These are phyloP conservation scores for Penicillium paxilli DNA, from an alignment of 495 filamentous ascomycete genomes.

Conservation along the genomic window DNA sequence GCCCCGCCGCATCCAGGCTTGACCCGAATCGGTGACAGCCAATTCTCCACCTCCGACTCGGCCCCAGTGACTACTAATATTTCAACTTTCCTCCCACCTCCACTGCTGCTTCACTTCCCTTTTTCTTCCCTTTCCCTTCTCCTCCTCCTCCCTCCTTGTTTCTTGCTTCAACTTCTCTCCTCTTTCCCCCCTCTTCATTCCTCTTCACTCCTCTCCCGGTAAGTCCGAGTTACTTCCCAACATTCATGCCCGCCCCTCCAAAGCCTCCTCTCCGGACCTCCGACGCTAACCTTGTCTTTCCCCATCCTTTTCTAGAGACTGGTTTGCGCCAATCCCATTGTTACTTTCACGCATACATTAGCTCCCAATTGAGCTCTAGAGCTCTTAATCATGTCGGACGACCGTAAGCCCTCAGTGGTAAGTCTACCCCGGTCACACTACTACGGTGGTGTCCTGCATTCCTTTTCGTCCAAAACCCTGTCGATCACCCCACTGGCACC, in stretches of 20 bases:
- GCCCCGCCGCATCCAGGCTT: conserved; percentile 1
- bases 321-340: conserved; percentile 2
- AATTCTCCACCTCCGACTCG: neutral
- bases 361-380: neutral
- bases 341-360: neutral
- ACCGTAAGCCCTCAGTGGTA: conserved; percentile 68
- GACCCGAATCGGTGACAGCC: conserved; percentile 1
- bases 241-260: too few species aligned
- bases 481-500: neutral
- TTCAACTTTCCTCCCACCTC: neutral
- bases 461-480: neutral
- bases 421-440: conserved; percentile 2
- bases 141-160: neutral
- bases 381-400: conserved; percentile 63
- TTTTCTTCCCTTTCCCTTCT: neutral
- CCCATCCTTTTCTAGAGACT: neutral
- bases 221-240: neutral
- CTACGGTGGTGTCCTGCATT: neutral
- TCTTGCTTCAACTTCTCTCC: neutral
- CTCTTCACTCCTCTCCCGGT: neutral
- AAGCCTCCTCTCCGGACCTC: too few species aligned
- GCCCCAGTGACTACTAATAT: neutral
- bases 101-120: neutral
- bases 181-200: neutral
- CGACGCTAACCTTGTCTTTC: neutral